Base-by-base conservation (phyloP, 768 basidiomycete genomes). In the Dioszegia aurantiaca region DNA sequence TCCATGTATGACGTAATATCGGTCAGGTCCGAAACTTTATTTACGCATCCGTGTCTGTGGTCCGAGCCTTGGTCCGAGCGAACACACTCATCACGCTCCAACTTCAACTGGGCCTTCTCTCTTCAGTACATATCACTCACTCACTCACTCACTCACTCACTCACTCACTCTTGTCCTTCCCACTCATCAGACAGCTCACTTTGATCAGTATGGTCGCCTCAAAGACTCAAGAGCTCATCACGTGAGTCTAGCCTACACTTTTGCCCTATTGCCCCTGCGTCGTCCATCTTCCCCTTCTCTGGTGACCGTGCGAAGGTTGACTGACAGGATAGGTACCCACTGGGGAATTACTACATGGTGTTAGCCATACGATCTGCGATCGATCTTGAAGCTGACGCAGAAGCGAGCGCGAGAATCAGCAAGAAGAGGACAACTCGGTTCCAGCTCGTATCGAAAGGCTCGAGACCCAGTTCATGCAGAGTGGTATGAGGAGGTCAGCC, bases 351-450 rank as follows among this genome's bases (percentile, higher is more conserved):
- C 24, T 16, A 9, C 8, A 57, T 60, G 55, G 40, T 64, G 62
- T 64, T 23, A 56, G 62, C 42, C n/a, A 26, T 21, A 12, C 24
- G 2, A 4, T 44, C 5, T 12, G 10, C 14, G n/a, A 33, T 33
- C 33, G 14, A 33, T 33, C 6, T n/a, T 27, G 16, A 4, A 55
- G 47, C 52, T 48, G 16, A 57, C 9, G 8, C 33, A 11, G 28
- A 63, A 94, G 92, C 74, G 91, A 90, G 42, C 95, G 97, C 76
- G 93, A 95, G 72, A 86, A 91, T 0, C 95, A 98, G 73, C 90
- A 91, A 6, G 92, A 98, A 70, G 95, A 99, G 76, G 95, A 98
- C 69, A 89, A 92, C 0, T 93, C 90, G 1, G 95, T 99, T 1
- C 87, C 90, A 1, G 90, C 93, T 2, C 88, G 95, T 45, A 81